phyloP scores from a whole-genome alignment of 1,284 basidiomycete species.

The Golubevia pallescens region DNA sequence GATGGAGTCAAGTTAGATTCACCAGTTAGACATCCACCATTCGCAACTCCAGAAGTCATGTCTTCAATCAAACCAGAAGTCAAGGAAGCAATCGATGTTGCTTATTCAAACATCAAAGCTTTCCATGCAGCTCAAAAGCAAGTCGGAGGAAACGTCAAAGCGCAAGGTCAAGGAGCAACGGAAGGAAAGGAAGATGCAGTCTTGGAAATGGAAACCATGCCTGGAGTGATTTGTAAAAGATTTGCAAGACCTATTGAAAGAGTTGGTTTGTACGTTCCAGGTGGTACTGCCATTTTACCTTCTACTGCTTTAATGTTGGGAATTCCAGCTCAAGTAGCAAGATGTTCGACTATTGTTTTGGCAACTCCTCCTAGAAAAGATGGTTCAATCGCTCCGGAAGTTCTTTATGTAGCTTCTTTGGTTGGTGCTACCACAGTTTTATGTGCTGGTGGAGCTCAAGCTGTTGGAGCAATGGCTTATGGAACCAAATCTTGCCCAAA shows the following conservation, averaged over 20 bases:
- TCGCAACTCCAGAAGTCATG: slow-evolving; percentile 68
- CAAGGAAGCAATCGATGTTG: slow-evolving; percentile 83
- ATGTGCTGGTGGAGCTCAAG: slow-evolving; percentile 85
- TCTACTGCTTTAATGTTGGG: slow-evolving; percentile 98
- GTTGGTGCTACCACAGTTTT: slow-evolving; percentile 46
- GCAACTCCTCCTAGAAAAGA: slow-evolving; percentile 84
- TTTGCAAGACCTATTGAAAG: slow-evolving; percentile 92
- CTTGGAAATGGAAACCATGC: slow-evolving; percentile 93
- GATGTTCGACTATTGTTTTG: slow-evolving; percentile 88
- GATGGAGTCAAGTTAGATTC: slow-evolving; percentile 75
- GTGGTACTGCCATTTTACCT: slow-evolving; percentile 93
- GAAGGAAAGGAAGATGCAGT: slow-evolving; percentile 70
- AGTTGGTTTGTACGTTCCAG: slow-evolving; percentile 96
- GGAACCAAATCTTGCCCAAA: slow-evolving; percentile 95
- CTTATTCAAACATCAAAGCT: slow-evolving; percentile 83
- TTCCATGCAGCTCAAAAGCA: slow-evolving; percentile 64
- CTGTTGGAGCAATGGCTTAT: slow-evolving; percentile 95
- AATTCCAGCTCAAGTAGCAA: slow-evolving; percentile 95
- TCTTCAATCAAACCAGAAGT: slow-evolving; percentile 66
- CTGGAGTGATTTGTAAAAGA: slow-evolving; percentile 75
- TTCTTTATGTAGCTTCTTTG: slow-evolving; percentile 57
- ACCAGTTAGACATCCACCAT: slow-evolving; percentile 31
- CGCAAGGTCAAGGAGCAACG: slow-evolving; percentile 68
- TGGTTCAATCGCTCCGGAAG: slow-evolving; percentile 58
- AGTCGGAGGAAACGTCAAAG: slow-evolving; percentile 66